Conservation (phyloP, 1,284 basidiomycete species). For the Xerocomus amazonicus region DNA sequence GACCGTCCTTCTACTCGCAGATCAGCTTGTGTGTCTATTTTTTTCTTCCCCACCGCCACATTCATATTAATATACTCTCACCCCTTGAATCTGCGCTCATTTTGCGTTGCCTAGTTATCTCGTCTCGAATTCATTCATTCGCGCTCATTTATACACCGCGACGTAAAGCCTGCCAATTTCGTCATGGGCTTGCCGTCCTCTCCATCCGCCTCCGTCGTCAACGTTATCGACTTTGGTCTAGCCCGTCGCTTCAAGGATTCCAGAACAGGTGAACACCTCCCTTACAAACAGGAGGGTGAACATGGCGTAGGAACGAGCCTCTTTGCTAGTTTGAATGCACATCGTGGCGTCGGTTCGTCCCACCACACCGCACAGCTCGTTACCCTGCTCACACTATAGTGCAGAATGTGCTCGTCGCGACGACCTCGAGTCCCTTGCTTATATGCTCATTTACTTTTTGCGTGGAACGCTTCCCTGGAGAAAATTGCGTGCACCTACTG, state of each 20-base stretch:
- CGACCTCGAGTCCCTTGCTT: constrained; percentile 88
- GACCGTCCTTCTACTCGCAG: constrained; percentile 87
- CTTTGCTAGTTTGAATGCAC: constrained; percentile 94
- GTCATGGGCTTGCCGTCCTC: constrained; percentile 60
- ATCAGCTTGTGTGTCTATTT: constrained; percentile 72
- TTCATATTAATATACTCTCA: constrained; percentile 8
- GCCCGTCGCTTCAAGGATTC: constrained; percentile 94
- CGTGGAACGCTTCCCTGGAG: constrained; percentile 90
- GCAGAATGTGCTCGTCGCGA: constrained; percentile 84
- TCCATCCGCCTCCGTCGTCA: constrained; percentile 54
- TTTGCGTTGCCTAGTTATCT: constrained; percentile 48
- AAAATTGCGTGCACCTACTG: constrained; percentile 72
- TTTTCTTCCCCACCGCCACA: neutral
- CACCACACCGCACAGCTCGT: neutral
- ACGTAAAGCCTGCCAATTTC: constrained; percentile 97
- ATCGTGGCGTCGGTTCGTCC: constrained; percentile 77
- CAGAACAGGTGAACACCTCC: constrained; percentile 83
- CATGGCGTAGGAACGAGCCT: constrained; percentile 89
- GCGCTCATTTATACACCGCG: constrained; percentile 80
- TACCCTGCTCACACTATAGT: constrained; percentile 4
- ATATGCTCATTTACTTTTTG: constrained; percentile 92
- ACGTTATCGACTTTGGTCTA: constrained; percentile 96
- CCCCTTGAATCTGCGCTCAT: constrained; percentile 19
- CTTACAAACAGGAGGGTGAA: constrained; percentile 86
- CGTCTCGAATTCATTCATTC: constrained; percentile 75